phyloP scores from a whole-genome alignment of 1,284 basidiomycete species.

The Retiboletus fuscus region DNA sequence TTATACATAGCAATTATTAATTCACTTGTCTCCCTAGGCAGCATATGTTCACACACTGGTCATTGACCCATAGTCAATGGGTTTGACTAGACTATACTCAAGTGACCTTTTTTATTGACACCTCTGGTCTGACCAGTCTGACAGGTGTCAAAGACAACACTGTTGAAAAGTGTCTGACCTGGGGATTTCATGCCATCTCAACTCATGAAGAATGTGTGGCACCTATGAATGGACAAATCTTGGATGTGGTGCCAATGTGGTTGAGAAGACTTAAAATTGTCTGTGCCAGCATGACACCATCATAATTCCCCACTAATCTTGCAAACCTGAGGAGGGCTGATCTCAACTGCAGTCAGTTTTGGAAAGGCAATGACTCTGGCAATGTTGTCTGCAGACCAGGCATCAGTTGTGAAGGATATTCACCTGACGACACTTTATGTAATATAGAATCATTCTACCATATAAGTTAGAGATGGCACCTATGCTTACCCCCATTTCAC shows the following conservation, averaged over 20 bases:
- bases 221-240: constrained; percentile 5
- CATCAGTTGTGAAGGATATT: constrained; percentile 10
- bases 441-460: too few relatives aligned
- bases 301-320: not conserved
- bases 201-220: not conserved
- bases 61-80: too few relatives aligned
- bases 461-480: too few relatives aligned
- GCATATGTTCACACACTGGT: too few relatives aligned
- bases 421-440: not conserved
- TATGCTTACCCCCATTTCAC: constrained; percentile 7
- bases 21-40: too few relatives aligned
- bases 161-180: too few relatives aligned
- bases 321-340: constrained; percentile 14
- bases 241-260: not conserved
- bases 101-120: too few relatives aligned
- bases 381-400: constrained; percentile 13
- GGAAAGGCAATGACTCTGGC: constrained; percentile 5
- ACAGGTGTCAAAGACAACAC: too few relatives aligned
- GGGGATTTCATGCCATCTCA: too few relatives aligned
- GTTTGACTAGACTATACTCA: too few relatives aligned
- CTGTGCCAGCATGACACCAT: not conserved
- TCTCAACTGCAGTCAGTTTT: constrained; percentile 1
- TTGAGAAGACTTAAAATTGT: not conserved
- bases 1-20: too few relatives aligned
- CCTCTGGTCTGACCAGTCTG: too few relatives aligned